Conservation (phyloP, 352 stramenopile genomes). For the Pythium oligandrum region DNA sequence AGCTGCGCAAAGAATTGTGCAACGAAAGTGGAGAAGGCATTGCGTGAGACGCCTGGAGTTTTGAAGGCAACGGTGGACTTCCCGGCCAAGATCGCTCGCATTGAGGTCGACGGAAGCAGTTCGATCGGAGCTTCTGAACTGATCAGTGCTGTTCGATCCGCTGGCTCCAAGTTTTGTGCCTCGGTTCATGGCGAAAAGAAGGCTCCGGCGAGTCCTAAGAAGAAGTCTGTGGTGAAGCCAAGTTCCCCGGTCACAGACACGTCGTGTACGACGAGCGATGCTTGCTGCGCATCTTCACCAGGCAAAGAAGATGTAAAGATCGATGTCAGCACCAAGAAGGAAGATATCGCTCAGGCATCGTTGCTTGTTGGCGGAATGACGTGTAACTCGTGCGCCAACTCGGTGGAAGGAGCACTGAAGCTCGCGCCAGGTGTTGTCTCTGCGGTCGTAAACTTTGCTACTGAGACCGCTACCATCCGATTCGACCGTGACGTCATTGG, state of each 20-base stretch:
- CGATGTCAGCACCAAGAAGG: conserved; percentile 7
- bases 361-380: conserved; percentile 88
- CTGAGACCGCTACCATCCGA: conserved; percentile 73
- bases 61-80: conserved; percentile 68
- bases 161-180: conserved; percentile 64
- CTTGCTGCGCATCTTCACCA: conserved; percentile 10
- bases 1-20: conserved; percentile 45
- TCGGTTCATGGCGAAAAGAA: conserved; percentile 12
- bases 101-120: conserved; percentile 51
- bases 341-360: conserved; percentile 55
- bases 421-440: conserved; percentile 68
- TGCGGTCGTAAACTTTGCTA: conserved; percentile 83
- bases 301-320: background rate
- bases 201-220: background rate
- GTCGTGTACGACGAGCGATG: background rate
- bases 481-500: conserved; percentile 76
- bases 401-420: conserved; percentile 85
- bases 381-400: conserved; percentile 89
- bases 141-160: conserved; percentile 42
- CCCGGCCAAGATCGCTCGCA: conserved; percentile 43
- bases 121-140: conserved; percentile 46
- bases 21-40: conserved; percentile 58
- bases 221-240: background rate
- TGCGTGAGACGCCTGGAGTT: conserved; percentile 44
- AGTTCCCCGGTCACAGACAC: too few relatives aligned